These are phyloP conservation scores for Fraxinus angustifolia DNA, from an alignment of 305 asterid genomes.

Conservation along the genomic window DNA sequence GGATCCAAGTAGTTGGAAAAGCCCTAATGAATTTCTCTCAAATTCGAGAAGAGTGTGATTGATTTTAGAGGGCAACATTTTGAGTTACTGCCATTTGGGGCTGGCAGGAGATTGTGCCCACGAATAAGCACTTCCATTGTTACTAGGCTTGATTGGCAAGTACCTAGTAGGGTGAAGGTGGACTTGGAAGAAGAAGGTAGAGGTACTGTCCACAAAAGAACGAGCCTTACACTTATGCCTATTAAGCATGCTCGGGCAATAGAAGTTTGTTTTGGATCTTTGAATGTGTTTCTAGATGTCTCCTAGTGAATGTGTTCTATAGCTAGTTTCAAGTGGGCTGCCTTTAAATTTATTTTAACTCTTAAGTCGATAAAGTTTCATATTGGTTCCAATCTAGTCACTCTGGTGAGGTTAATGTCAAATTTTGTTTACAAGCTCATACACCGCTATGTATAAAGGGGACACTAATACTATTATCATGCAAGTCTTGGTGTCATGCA, in stretches of 20 bases:
- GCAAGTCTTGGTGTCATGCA: not conserved
- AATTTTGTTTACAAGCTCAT: too few relatives aligned
- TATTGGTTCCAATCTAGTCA: not conserved
- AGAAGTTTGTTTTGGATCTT: not conserved
- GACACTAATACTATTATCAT: too few relatives aligned
- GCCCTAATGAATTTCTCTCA: constrained; percentile 21
- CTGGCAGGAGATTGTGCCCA: constrained; percentile 15
- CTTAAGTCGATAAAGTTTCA: not conserved
- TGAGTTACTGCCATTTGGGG: constrained; percentile 31
- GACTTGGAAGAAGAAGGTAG: constrained; percentile 27
- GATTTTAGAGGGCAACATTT: constrained; percentile 26
- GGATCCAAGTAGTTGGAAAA: constrained; percentile 24
- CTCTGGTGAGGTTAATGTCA: not conserved
- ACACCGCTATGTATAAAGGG: too few relatives aligned
- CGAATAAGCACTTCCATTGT: constrained; percentile 12
- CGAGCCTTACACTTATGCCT: constrained; percentile 20
- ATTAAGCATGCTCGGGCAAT: constrained; percentile 6
- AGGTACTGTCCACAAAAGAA: constrained; percentile 17
- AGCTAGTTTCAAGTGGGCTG: too few relatives aligned
- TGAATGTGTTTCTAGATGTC: not conserved
- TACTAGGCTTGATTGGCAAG: constrained; percentile 23
- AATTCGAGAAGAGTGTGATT: constrained; percentile 13
- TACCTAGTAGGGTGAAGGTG: constrained; percentile 13
- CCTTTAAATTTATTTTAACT: too few relatives aligned
- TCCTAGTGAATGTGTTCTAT: too few relatives aligned